Conservation (phyloP, 2,329 filamentous ascomycete species). For the Alternaria ventricosa region DNA sequence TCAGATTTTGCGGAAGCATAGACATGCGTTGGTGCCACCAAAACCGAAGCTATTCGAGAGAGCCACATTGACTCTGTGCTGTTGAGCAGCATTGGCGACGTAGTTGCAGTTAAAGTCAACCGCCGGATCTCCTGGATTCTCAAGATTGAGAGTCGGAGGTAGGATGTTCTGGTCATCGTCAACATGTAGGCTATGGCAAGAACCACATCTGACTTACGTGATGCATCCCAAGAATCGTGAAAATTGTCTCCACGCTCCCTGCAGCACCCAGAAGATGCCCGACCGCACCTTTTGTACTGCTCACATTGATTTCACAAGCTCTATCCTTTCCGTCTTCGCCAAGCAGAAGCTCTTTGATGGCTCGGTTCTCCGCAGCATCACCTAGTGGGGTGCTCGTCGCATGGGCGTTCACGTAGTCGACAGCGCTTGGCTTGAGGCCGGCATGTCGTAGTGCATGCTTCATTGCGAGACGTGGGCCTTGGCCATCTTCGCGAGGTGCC, state of each 20-base stretch:
- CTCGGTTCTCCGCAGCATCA: constrained; percentile 84
- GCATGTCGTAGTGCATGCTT: constrained; percentile 78
- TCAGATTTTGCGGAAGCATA: constrained; percentile 70
- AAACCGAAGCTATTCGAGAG: constrained; percentile 98
- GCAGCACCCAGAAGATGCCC: constrained; percentile 92
- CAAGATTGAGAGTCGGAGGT: constrained; percentile 86
- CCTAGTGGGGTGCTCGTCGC: constrained; percentile 87
- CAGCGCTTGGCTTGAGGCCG: constrained; percentile 67
- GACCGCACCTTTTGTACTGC: constrained; percentile 91
- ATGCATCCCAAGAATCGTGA: constrained; percentile 78
- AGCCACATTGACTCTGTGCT: constrained; percentile 73
- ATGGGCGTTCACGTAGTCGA: constrained; percentile 96
- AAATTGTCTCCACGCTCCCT: constrained; percentile 87
- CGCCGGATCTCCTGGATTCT: constrained; percentile 64
- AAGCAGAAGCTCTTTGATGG: constrained; percentile 79
- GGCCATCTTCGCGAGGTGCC: constrained; percentile 81
- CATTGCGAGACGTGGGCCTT: constrained; percentile 86
- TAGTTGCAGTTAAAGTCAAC: constrained; percentile 82
- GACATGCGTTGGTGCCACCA: constrained; percentile 90
- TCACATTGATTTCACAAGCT: constrained; percentile 75
- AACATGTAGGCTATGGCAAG: constrained; percentile 4
- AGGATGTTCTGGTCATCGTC: constrained; percentile 67
- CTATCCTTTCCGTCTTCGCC: constrained; percentile 70
- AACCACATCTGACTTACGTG: constrained; percentile 66
- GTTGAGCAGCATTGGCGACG: constrained; percentile 73